Evolutionary conservation across 495 filamentous ascomycete genomes (phyloP).

Genomic region (Penicillium salamii): DNA sequence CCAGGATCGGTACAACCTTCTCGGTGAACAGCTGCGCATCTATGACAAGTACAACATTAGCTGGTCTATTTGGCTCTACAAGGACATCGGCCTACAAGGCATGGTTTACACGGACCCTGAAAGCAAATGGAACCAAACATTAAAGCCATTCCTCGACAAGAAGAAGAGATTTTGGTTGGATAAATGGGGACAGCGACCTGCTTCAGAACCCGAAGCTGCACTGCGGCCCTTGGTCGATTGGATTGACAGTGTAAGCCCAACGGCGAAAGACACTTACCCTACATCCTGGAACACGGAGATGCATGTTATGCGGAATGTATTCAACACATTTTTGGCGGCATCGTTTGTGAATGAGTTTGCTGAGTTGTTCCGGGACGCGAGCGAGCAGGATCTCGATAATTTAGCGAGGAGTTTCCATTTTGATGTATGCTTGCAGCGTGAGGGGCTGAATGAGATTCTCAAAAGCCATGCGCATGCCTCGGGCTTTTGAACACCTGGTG

Average conservation of each 20-base stretch:
- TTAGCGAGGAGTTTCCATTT: slow-evolving; percentile 55
- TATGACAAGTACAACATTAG: slow-evolving; percentile 54
- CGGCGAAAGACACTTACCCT: slow-evolving; percentile 50
- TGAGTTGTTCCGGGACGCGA: slow-evolving; percentile 53
- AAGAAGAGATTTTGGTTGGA: slow-evolving; percentile 52
- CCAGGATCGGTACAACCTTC: slow-evolving; percentile 48
- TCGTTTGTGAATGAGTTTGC: slow-evolving; percentile 58
- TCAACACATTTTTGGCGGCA: slow-evolving; percentile 51
- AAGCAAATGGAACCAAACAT: slow-evolving; percentile 48
- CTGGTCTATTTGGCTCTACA: slow-evolving; percentile 67
- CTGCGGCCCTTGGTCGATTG: slow-evolving; percentile 40
- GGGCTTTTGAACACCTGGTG: too few species aligned
- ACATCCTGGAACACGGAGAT: slow-evolving; percentile 55
- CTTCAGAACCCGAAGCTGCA: slow-evolving; percentile 30
- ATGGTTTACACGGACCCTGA: slow-evolving; percentile 54
- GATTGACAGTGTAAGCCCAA: slow-evolving; percentile 39
- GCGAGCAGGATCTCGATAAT: slow-evolving; percentile 51
- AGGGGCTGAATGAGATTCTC: slow-evolving; percentile 56
- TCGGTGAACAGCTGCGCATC: slow-evolving; percentile 55
- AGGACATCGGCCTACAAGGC: slow-evolving; percentile 63
- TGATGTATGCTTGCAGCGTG: slow-evolving; percentile 54
- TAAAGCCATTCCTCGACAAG: slow-evolving; percentile 53
- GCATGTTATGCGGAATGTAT: slow-evolving; percentile 50
- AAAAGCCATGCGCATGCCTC: slow-evolving; percentile 31
- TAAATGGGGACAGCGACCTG: slow-evolving; percentile 51